These are phyloP conservation scores for Hirsutella thompsonii DNA, from an alignment of 2,329 filamentous ascomycete species.

Conservation along the genomic window DNA sequence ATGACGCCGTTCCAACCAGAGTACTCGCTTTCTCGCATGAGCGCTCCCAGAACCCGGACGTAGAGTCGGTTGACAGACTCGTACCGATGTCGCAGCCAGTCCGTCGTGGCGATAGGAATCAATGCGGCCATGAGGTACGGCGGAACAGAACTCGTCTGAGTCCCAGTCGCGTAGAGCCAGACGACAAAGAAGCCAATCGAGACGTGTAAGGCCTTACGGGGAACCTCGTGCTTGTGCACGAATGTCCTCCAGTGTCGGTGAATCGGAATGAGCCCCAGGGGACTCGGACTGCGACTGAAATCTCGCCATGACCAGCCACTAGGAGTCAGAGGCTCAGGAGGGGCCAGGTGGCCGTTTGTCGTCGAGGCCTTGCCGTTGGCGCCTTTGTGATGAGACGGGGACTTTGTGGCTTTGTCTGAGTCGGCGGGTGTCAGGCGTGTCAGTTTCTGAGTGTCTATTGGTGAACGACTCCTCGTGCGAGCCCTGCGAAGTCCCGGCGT, in stretches of 20 bases:
- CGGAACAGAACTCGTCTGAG: conserved; percentile 65
- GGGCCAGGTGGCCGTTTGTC: conserved; percentile 56
- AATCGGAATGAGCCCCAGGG: conserved; percentile 87
- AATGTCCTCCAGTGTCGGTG: conserved; percentile 85
- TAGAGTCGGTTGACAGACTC: conserved; percentile 77
- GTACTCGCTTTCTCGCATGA: conserved; percentile 97
- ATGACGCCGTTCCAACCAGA: conserved; percentile 93
- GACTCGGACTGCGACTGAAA: conserved; percentile 82
- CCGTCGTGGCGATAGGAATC: conserved; percentile 70
- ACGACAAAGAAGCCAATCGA: conserved; percentile 93
- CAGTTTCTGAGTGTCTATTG: conserved; percentile 39
- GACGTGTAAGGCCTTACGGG: conserved; percentile 83
- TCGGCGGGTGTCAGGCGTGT: conserved; percentile 39
- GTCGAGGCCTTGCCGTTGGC: conserved; percentile 20
- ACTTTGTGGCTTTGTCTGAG: conserved; percentile 19
- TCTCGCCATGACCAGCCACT: conserved; percentile 69
- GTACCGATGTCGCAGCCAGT: conserved; percentile 73
- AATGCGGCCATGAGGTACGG: conserved; percentile 72
- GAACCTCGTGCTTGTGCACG: conserved; percentile 94
- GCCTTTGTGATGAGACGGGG: conserved; percentile 12
- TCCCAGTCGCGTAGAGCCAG: conserved; percentile 69
- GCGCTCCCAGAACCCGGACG: conserved; percentile 68
- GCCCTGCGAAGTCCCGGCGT: conserved; percentile 43
- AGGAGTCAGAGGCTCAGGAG: conserved; percentile 45
- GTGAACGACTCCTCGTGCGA: conserved; percentile 59